phyloP scores from a whole-genome alignment of 345 rosid species.

The Aegle marmelos region DNA sequence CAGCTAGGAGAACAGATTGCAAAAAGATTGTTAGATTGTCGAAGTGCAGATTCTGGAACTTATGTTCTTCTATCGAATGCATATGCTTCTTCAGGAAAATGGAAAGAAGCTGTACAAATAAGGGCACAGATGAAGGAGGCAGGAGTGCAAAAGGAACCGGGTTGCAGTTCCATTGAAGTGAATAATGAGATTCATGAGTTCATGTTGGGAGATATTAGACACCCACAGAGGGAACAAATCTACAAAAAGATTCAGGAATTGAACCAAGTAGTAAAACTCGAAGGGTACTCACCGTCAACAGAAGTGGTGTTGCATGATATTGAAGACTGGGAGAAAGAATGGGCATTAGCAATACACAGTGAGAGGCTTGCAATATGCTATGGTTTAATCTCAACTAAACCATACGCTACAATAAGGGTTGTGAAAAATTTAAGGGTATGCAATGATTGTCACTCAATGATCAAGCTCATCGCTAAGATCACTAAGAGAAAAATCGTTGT shows the following conservation, averaged over 20 bases:
- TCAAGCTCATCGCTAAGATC: conserved; percentile 33
- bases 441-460: conserved; percentile 39
- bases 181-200: conserved; percentile 57
- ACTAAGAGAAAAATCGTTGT: conserved; percentile 34
- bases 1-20: conserved; percentile 48
- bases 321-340: conserved; percentile 35
- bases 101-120: conserved; percentile 51
- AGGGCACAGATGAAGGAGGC: conserved; percentile 53
- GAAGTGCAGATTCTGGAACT: conserved; percentile 50
- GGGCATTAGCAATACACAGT: conserved; percentile 36
- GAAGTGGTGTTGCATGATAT: conserved; percentile 36
- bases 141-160: conserved; percentile 63
- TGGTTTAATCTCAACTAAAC: conserved; percentile 36
- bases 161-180: conserved; percentile 62
- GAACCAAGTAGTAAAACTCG: conserved; percentile 27
- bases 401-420: conserved; percentile 30
- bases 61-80: conserved; percentile 47
- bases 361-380: conserved; percentile 42
- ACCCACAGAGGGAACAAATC: conserved; percentile 49
- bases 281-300: conserved; percentile 38
- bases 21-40: conserved; percentile 33
- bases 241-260: conserved; percentile 54
- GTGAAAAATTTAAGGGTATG: conserved; percentile 37
- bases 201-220: conserved; percentile 45
- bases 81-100: conserved; percentile 53